phyloP scores from a whole-genome alignment of 306 rosid species.

The Pyrus betulifolia region DNA sequence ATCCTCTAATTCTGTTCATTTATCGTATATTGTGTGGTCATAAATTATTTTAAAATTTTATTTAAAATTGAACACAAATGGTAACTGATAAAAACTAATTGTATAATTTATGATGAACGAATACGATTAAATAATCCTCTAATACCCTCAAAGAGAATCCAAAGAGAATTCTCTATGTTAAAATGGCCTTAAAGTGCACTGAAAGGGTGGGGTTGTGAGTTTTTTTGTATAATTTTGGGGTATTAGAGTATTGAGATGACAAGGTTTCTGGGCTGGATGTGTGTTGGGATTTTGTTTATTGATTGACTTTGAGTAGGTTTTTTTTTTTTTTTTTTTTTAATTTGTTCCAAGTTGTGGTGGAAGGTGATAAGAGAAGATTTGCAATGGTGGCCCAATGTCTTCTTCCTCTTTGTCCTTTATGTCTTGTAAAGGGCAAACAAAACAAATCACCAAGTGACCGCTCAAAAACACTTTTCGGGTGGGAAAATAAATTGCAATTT shows the following conservation, averaged over 20 bases:
- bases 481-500: no score
- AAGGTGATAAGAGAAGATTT: not conserved
- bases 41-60: no score
- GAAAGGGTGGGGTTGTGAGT: slow-evolving; percentile 15
- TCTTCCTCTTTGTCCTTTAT: slow-evolving; percentile 22
- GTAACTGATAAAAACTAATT: fast-evolving
- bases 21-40: fast-evolving
- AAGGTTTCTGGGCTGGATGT: not conserved
- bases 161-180: fast-evolving
- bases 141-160: fast-evolving
- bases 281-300: slow-evolving; percentile 13
- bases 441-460: not conserved
- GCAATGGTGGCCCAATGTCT: not conserved
- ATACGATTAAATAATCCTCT: no score
- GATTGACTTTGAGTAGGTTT: slow-evolving; percentile 14
- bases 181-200: slow-evolving; percentile 16
- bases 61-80: no score
- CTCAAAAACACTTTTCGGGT: no score
- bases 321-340: not conserved
- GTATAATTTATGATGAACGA: no score
- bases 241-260: not conserved
- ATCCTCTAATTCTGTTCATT: no score
- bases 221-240: not conserved
- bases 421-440: slow-evolving; percentile 37
- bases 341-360: not conserved